Base-by-base conservation (phyloP, 2,329 filamentous ascomycete genomes). In the Chrysosphaeria jannelii region DNA sequence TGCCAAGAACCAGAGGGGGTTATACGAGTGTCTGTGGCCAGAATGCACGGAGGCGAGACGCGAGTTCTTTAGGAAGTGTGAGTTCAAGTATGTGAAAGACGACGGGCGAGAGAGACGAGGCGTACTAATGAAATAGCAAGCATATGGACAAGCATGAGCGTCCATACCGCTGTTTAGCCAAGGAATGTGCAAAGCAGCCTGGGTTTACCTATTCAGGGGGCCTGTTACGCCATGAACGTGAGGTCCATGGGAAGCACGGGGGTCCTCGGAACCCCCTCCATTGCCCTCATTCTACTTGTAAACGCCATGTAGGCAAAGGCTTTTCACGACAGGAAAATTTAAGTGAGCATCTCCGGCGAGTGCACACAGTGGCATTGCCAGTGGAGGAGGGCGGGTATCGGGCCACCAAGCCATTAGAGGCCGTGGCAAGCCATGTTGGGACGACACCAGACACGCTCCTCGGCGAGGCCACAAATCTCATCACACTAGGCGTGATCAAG, bases 101-200 rank as follows among this genome's bases (percentile, higher is more conserved):
- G 8, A 6, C 10, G 10, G 11, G 4, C 5, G 10, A 18, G 19
- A 8, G 4, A 4, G 5, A n/a, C 13, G 10, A 4, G 10, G 5
- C 10, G 10, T 20, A 5, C 5, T 10, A 7, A 12, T 12, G 8
- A 20, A 20, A 7, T 11, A 20, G 76, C 40, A 91, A 93, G 48
- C 81, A 93, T 41, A 91, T 91, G 79, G 81, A 93, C 47, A 90
- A 90, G 42, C 81, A 93, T 41, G 78, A 90, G 34, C 59, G 81
- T 8, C 81, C 81, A 2, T 93, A 91, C 40, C 72, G 78, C 36
- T 93, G 81, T 43, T 54, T 51, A 12, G 65, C 69, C 20, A 55
- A 61, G n/a, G 71, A 70, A 18, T 91, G 81, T 43, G 75, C 81
- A 36, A 90, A 90, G 36, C 57, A 90, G 1, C 72, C 74, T 24